Percentiles rank a stretch among this genome's conserved stretches.
Evolutionary conservation across 768 basidiomycete species (phyloP).

Genomic region (Kockovaella imperatae): DNA sequence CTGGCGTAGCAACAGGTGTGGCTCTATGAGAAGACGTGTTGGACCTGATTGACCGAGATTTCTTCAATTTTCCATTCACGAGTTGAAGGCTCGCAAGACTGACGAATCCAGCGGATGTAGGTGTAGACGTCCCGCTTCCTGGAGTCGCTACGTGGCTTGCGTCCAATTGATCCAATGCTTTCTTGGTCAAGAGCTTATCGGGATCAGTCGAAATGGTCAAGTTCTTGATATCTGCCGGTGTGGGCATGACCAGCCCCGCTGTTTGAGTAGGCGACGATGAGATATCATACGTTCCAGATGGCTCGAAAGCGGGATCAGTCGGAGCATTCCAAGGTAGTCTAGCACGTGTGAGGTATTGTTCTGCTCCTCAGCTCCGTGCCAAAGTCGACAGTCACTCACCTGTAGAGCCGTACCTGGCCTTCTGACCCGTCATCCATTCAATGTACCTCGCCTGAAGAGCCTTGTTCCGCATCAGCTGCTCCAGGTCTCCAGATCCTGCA

Average conservation of each 20-base stretch:
- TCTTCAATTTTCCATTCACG: neutral
- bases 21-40: neutral
- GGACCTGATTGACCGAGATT: neutral
- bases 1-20: neutral
- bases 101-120: constrained; percentile 26
- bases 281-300: constrained; percentile 5
- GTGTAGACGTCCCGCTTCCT: constrained; percentile 17
- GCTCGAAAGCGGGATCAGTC: constrained; percentile 1
- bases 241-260: too few relatives aligned
- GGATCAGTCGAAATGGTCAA: neutral
- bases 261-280: too few relatives aligned
- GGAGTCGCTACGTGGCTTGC: neutral
- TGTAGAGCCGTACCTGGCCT: constrained; percentile 29
- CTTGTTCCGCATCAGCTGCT: constrained; percentile 30
- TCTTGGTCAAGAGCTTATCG: neutral
- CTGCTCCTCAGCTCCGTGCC: constrained; percentile 8
- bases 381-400: constrained; percentile 19
- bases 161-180: neutral
- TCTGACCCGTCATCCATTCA: constrained; percentile 31
- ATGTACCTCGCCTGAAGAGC: constrained; percentile 35
- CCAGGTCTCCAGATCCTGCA: constrained; percentile 22
- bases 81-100: constrained; percentile 13
- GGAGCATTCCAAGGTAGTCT: constrained; percentile 31
- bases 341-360: constrained; percentile 36
- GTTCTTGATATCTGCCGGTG: neutral